These are phyloP conservation scores for Senna siamea DNA, from an alignment of 306 rosid species.

Conservation along the genomic window DNA sequence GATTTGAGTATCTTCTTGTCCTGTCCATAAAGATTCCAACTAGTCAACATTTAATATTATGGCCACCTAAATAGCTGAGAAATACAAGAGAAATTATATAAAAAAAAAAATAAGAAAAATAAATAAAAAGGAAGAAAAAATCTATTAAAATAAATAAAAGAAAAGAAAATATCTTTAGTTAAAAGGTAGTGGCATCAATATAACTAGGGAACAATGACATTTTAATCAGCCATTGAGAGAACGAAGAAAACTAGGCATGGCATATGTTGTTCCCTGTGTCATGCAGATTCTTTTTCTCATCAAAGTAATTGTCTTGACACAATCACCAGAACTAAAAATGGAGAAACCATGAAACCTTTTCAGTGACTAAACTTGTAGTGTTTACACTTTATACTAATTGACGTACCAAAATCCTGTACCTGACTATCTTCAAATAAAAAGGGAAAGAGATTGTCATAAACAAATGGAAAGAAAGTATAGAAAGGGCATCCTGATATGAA, in stretches of 20 bases:
- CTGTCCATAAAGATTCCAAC: neutral
- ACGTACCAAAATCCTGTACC: neutral
- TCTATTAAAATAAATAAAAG: neutral
- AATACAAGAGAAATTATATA: neutral
- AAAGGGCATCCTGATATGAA: conserved; percentile 5
- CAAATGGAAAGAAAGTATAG: neutral
- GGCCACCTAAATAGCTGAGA: neutral
- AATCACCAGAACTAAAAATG: neutral
- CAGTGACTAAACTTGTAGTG: neutral
- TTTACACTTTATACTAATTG: neutral
- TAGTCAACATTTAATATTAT: neutral
- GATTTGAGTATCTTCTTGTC: conserved; percentile 10
- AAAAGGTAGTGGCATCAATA: neutral
- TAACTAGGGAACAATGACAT: neutral
- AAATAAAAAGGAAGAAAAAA: too few relatives aligned
- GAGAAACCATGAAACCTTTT: neutral
- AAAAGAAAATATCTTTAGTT: neutral
- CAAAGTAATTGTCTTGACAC: neutral
- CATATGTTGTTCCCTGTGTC: neutral
- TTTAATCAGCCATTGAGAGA: neutral
- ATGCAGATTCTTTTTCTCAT: neutral
- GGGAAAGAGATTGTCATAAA: neutral
- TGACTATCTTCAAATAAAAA: neutral
- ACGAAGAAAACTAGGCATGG: neutral
- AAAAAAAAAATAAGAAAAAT: too few relatives aligned